A percentile compares a stretch with the other conserved stretches of the same genome.
These are phyloP conservation scores for Eutrema heterophyllum DNA, from an alignment of 345 rosid species.

Conservation along the genomic window DNA sequence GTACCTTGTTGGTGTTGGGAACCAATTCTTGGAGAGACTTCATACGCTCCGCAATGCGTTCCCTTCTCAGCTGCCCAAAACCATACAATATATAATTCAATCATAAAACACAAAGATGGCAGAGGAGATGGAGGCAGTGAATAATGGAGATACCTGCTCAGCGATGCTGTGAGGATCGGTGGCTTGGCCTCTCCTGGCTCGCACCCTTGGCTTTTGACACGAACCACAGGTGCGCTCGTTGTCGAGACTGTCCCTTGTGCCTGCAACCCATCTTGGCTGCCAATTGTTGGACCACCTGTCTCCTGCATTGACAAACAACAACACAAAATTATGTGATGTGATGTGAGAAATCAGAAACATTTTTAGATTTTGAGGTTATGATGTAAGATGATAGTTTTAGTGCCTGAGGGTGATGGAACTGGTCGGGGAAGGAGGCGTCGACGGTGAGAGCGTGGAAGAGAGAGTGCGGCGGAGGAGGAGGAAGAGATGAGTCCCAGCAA, in stretches of 20 bases:
- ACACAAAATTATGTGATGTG: not conserved
- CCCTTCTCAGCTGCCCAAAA: constrained; percentile 71
- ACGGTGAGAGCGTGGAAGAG: constrained; percentile 36
- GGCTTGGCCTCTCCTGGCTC: constrained; percentile 98
- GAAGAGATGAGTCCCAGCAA: constrained; percentile 38
- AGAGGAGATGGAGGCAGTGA: not conserved
- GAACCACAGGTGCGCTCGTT: constrained; percentile 47
- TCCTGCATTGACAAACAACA: constrained; percentile 24
- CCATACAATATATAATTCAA: not conserved
- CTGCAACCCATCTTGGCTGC: constrained; percentile 40
- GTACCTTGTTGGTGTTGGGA: constrained; percentile 93
- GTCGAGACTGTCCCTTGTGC: constrained; percentile 51
- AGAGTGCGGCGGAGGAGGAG: constrained; percentile 39
- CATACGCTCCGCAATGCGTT: constrained; percentile 97
- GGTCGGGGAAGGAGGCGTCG: constrained; percentile 55
- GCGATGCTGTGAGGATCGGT: constrained; percentile 99
- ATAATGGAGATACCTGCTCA: constrained; percentile 53
- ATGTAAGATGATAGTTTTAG: not conserved
- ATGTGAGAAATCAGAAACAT: not conserved
- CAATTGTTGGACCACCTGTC: constrained; percentile 33
- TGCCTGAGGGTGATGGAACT: constrained; percentile 60
- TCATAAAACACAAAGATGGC: no score
- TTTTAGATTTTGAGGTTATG: not conserved
- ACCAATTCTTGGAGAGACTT: constrained; percentile 96
- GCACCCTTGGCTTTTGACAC: constrained; percentile 65